Percentiles rank a stretch among this genome's conserved stretches.
phyloP scores from a whole-genome alignment of 805 yeast species.

The Candida coquimbonensis region DNA sequence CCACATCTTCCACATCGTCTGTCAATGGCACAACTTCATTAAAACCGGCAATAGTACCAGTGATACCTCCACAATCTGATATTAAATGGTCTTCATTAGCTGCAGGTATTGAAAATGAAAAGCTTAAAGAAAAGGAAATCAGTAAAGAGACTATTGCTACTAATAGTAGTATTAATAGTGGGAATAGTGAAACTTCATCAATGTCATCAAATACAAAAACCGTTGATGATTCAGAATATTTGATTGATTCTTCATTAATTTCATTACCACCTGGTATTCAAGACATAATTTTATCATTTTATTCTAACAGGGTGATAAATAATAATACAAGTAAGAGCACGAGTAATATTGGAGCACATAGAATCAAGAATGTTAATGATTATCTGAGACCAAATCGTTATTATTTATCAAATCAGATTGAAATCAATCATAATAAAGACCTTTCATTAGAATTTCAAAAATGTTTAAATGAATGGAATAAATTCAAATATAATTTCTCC shows the following conservation, averaged over 20 bases:
- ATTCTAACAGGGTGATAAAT: constrained; percentile 10
- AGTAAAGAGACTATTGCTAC: not conserved
- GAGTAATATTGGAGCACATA: constrained; percentile 3
- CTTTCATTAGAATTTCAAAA: constrained; percentile 10
- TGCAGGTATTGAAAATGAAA: constrained; percentile 5
- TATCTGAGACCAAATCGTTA: constrained; percentile 7
- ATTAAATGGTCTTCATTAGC: constrained; percentile 43
- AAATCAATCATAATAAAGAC: constrained; percentile 3
- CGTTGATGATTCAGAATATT: constrained; percentile 14
- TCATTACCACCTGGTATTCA: constrained; percentile 27
- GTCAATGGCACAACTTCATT: constrained; percentile 15
- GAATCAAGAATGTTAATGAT: constrained; percentile 6
- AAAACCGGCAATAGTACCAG: constrained; percentile 49
- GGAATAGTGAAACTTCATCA: not conserved
- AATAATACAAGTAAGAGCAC: not conserved
- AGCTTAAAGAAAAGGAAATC: not conserved
- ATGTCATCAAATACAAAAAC: not conserved
- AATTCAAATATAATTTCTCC: not conserved
- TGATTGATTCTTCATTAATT: constrained; percentile 15
- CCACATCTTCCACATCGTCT: constrained; percentile 1
- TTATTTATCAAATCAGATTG: not conserved
- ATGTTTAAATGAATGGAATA: constrained; percentile 10
- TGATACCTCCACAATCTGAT: constrained; percentile 37
- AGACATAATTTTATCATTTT: constrained; percentile 23
- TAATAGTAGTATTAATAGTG: too few relatives aligned